Percentiles rank a stretch among this genome's conserved stretches.
phyloP scores from a whole-genome alignment of 352 stramenopile species.

The Phytophthora megakarya region DNA sequence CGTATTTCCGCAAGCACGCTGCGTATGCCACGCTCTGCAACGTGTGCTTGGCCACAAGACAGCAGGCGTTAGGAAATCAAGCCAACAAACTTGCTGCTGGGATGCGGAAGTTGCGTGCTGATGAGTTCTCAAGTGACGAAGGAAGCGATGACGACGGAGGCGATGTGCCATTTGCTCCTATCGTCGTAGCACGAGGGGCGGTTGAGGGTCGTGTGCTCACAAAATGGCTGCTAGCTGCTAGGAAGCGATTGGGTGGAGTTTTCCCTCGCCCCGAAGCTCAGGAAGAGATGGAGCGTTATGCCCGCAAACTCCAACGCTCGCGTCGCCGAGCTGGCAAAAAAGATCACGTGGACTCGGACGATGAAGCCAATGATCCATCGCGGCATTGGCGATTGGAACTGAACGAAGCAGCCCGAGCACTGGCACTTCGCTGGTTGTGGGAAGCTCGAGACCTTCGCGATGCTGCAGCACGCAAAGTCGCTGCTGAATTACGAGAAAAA shows the following conservation, averaged over 20 bases:
- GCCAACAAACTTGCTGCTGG: constrained; percentile 35
- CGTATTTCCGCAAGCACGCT: constrained; percentile 95
- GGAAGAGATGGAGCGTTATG: constrained; percentile 92
- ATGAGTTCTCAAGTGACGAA: constrained; percentile 93
- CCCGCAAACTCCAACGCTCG: constrained; percentile 80
- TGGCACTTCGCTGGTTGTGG: constrained; percentile 84
- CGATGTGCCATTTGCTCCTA: constrained; percentile 88
- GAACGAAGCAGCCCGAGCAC: constrained; percentile 75
- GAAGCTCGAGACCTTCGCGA: constrained; percentile 72
- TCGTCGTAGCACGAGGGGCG: constrained; percentile 90
- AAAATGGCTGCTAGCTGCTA: constrained; percentile 94
- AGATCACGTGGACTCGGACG: constrained; percentile 73
- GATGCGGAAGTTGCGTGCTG: constrained; percentile 75
- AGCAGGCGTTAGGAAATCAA: constrained; percentile 24
- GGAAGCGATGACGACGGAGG: constrained; percentile 76
- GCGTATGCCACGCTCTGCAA: constrained; percentile 95
- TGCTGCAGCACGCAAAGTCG: constrained; percentile 43
- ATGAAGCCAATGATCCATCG: constrained; percentile 68
- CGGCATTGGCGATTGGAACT: constrained; percentile 82
- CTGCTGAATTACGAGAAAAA: constrained; percentile 59
- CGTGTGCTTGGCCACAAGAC: constrained; percentile 72
- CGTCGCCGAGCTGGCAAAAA: constrained; percentile 67
- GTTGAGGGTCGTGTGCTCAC: constrained; percentile 93
- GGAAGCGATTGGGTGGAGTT: constrained; percentile 89
- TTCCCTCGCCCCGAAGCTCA: constrained; percentile 89